Percentiles rank a stretch among this genome's conserved stretches.
phyloP scores from a whole-genome alignment of 108 stramenopile genomes.

The Epithemia pelagica region DNA sequence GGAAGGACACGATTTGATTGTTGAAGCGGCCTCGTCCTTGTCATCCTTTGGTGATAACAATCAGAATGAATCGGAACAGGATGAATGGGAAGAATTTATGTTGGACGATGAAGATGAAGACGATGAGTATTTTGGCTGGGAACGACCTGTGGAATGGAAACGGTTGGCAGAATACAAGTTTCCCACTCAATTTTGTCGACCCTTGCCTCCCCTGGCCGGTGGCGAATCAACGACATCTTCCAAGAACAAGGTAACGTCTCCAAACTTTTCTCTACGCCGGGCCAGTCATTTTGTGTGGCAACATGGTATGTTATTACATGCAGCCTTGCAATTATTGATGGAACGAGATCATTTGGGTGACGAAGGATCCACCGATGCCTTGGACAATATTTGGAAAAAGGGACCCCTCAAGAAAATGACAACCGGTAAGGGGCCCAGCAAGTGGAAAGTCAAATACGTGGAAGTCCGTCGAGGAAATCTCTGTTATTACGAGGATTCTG shows the following conservation, averaged over 20 bases:
- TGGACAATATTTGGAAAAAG: constrained; percentile 47
- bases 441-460: constrained; percentile 69
- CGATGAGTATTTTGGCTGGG: not conserved
- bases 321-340: constrained; percentile 48
- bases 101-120: constrained; percentile 11
- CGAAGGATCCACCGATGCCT: constrained; percentile 33
- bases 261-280: not conserved
- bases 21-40: not conserved
- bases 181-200: not conserved
- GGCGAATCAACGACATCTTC: not conserved
- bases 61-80: not conserved
- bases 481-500: constrained; percentile 42
- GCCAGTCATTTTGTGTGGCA: constrained; percentile 45
- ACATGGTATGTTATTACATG: constrained; percentile 59
- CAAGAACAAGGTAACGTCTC: not conserved
- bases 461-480: constrained; percentile 69
- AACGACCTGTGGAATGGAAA: not conserved
- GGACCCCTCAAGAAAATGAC: constrained; percentile 66
- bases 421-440: constrained; percentile 27
- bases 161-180: not conserved
- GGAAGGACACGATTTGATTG: not conserved
- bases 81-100: constrained; percentile 9
- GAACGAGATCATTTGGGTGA: constrained; percentile 58
- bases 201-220: not conserved
- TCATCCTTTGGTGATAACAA: not conserved